Percentiles rank a stretch among this genome's conserved stretches.
Evolutionary conservation across 371 early-diverging fungal genomes (phyloP).

Genomic region (Mortierella sp.): DNA sequence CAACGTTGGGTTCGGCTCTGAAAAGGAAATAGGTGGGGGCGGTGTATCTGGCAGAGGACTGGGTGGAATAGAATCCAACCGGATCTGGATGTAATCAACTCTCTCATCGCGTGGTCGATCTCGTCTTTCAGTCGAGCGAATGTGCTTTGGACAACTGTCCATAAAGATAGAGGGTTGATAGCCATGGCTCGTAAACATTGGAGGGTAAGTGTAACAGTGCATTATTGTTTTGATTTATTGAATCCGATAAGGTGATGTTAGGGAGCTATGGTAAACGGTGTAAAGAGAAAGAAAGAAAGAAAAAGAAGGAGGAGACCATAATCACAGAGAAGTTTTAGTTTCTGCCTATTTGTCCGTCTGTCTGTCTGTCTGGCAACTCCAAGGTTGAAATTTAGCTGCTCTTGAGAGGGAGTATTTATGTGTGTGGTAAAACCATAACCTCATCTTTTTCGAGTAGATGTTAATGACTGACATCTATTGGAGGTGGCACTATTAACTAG

Average conservation of each 20-base stretch:
- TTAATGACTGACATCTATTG: too few relatives aligned
- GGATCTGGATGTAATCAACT: conserved; percentile 31
- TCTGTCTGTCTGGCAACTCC: background rate
- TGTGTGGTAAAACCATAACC: too few relatives aligned
- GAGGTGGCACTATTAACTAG: too few relatives aligned
- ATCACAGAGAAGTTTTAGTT: background rate
- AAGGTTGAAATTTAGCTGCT: too few relatives aligned
- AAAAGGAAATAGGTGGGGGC: background rate
- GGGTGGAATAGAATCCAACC: conserved; percentile 21
- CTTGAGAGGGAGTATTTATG: too few relatives aligned
- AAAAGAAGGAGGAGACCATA: background rate
- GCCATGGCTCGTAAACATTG: conserved; percentile 42
- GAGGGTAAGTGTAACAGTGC: conserved; percentile 21
- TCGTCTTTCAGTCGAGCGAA: background rate
- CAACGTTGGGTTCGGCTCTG: background rate
- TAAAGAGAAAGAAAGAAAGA: conserved; percentile 3
- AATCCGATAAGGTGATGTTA: background rate
- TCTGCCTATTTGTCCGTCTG: too few relatives aligned
- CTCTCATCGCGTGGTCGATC: background rate
- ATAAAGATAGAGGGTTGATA: conserved; percentile 47
- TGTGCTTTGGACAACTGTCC: conserved; percentile 18
- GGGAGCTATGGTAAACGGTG: background rate
- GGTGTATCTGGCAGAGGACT: background rate
- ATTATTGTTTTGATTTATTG: conserved; percentile 3
- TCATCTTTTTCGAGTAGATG: background rate